A percentile compares a stretch with the other conserved stretches of the same genome.
These are phyloP conservation scores for Dipteronia dyeriana DNA, from an alignment of 345 rosid species.

Conservation along the genomic window DNA sequence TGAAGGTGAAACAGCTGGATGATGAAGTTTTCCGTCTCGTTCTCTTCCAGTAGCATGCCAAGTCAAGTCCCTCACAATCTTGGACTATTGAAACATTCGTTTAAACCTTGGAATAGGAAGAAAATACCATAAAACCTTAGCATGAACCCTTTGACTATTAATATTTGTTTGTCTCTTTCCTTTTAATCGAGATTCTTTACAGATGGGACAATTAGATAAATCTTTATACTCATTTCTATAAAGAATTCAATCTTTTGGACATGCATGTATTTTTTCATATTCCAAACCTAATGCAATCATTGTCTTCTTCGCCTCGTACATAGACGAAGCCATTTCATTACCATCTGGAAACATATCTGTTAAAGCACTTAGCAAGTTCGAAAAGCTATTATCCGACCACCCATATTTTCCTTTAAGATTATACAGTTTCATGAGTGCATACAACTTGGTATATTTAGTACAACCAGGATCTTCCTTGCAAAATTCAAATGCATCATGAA, in stretches of 20 bases:
- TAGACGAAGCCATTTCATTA: too few relatives aligned
- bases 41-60: not conserved
- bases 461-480: too few relatives aligned
- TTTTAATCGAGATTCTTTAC: too few relatives aligned
- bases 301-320: not conserved
- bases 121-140: not conserved
- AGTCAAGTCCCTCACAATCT: not conserved
- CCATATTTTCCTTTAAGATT: too few relatives aligned
- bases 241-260: not conserved
- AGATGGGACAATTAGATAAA: not conserved
- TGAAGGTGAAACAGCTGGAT: not conserved
- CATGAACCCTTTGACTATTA: not conserved
- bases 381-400: too few relatives aligned
- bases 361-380: too few relatives aligned
- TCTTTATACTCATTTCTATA: too few relatives aligned
- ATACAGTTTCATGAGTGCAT: too few relatives aligned
- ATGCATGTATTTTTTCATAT: not conserved
- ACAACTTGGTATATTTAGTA: too few relatives aligned
- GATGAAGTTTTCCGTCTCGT: not conserved
- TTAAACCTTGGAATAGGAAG: not conserved
- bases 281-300: not conserved
- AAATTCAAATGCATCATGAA: too few relatives aligned
- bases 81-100: not conserved
- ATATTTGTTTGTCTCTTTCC: too few relatives aligned
- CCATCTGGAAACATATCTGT: too few relatives aligned